Evolutionary conservation across 2,329 filamentous ascomycete genomes (phyloP).

Genomic region (Parascedosporium putredinis): DNA sequence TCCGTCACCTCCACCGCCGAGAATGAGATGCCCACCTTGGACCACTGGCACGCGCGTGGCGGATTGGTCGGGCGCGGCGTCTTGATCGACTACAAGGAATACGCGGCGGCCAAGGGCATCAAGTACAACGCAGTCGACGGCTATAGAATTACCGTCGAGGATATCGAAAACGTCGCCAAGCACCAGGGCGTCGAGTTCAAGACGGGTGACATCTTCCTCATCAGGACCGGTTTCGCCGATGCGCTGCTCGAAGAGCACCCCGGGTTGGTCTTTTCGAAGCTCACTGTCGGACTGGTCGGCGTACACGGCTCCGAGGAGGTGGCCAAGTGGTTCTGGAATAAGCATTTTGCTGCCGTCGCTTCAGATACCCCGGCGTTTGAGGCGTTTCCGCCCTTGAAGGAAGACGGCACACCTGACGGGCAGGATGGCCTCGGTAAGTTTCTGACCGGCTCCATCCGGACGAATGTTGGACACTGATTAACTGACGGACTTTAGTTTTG

Average conservation of each 20-base stretch:
- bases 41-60: constrained; percentile 1
- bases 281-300: not conserved
- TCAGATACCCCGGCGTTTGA: not conserved
- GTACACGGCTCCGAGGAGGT: constrained; percentile 2
- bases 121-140: constrained; percentile 27
- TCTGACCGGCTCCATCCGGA: too few species aligned
- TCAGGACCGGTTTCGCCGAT: constrained; percentile 22
- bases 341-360: constrained; percentile 2
- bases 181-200: constrained; percentile 31
- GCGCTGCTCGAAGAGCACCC: not conserved
- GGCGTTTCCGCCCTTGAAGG: constrained; percentile 1
- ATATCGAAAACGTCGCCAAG: constrained; percentile 23
- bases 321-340: constrained; percentile 7
- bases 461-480: too few species aligned
- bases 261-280: not conserved
- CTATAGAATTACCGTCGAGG: constrained; percentile 23
- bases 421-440: not conserved
- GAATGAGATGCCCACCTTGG: constrained; percentile 19
- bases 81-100: constrained; percentile 37
- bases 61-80: constrained; percentile 32
- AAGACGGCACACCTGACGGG: not conserved
- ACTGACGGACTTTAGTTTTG: not conserved
- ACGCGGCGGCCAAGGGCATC: constrained; percentile 27
- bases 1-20: constrained; percentile 15
- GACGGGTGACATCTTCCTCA: constrained; percentile 41